Evolutionary conservation across 805 yeast species (phyloP), one percentile per base, ranked within the genome.

Genomic region (Starmera amethionina): DNA sequence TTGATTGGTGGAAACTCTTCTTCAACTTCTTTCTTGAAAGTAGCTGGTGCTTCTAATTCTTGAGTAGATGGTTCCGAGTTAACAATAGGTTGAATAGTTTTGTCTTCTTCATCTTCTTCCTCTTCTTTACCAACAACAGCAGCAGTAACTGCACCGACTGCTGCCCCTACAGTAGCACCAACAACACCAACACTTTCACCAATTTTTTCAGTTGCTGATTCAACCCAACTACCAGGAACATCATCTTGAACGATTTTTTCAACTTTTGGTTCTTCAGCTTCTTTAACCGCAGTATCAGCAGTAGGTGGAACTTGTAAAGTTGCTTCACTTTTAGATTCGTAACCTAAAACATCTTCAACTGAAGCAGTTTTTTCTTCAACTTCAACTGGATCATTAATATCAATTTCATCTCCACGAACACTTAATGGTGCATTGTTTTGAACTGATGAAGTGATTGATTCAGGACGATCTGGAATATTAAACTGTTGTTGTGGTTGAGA

Each of bases 361-460:
- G 50, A 37, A 10, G 60, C 64, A 9, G 58, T 48, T 31, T 45
- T 42, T 30, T 50, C 62, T 11, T n/a, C 36, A 33, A 39, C 52
- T 15, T 46, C 39, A 8, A 39, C 42, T 25, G 48, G 52, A 16
- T 48, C 56, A 46, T 33, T 49, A 47, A 16, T 64, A 11, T 58
- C 60, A 39, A 49, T 54, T 29, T 58, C 67, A 45, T 79, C 96
- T 46, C 84, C 95, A 44, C 96, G 77, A 8, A 87, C 95, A 18
- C 95, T 84, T 60, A 78, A 75, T 0, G 97, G 89, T 3, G 97
- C 87, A 58, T 90, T 88, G 62, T 89, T 89, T 51, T 83, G 90
- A 30, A 88, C 94, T 35, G 95, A 84, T 0, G 96, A 87, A 0
- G 96, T 84, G 32, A 83, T 75, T 0, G 95, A 84, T 43, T 80